These are phyloP conservation scores for Ophiocytium majus DNA, from an alignment of 352 stramenopile genomes.

Conservation along the genomic window DNA sequence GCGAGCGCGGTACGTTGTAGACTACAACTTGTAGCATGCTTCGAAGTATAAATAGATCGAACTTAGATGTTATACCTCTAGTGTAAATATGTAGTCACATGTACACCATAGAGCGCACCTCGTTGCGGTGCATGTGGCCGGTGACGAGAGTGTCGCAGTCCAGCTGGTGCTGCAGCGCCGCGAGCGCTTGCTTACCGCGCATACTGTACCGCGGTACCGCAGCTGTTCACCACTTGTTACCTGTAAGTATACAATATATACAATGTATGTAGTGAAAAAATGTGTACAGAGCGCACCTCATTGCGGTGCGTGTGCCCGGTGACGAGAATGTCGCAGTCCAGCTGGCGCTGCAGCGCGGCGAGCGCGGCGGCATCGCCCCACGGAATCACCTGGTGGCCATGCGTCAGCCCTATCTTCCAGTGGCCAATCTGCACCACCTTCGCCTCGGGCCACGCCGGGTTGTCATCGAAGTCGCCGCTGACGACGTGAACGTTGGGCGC, in stretches of 20 bases:
- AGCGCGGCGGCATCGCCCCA: conserved; percentile 81
- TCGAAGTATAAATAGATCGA: too few species aligned
- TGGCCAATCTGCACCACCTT: conserved; percentile 92
- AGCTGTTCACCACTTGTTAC: too few species aligned
- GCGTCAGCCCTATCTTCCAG: conserved; percentile 93
- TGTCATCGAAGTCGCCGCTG: conserved; percentile 87
- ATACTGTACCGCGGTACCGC: too few species aligned
- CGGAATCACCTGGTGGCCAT: conserved; percentile 92
- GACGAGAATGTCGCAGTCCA: conserved; percentile 96
- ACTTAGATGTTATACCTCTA: too few species aligned
- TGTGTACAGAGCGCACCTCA: conserved; percentile 35
- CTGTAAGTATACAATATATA: too few species aligned
- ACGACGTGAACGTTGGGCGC: conserved; percentile 93
- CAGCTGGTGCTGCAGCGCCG: conserved; percentile 82
- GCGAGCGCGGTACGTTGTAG: conserved; percentile 76
- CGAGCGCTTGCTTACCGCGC: conserved; percentile 76
- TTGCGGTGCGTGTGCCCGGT: conserved; percentile 59
- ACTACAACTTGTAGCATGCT: too few species aligned
- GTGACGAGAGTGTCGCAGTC: conserved; percentile 95
- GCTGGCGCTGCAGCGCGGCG: conserved; percentile 78
- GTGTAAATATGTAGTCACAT: too few species aligned
- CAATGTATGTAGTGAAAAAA: too few species aligned
- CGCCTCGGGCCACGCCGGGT: conserved; percentile 81
- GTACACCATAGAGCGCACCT: conserved; percentile 38
- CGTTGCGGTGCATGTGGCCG: conserved; percentile 51